phyloP scores from a whole-genome alignment of 1,284 basidiomycete species.

The Pterulicium gracile region DNA sequence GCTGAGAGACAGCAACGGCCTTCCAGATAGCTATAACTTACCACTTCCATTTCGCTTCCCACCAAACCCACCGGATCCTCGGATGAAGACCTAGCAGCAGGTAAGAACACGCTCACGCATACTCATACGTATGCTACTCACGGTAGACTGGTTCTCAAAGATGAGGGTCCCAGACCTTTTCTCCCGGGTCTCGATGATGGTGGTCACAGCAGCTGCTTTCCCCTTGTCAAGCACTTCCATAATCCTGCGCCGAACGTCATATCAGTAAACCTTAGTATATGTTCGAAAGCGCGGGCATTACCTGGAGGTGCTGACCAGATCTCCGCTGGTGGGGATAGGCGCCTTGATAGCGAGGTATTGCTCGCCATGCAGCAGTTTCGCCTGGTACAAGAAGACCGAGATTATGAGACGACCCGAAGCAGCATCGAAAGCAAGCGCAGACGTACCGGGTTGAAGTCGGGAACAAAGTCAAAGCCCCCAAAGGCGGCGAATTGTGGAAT shows the following conservation, averaged over 20 bases:
- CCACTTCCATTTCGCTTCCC: slow-evolving; percentile 81
- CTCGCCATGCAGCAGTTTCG: slow-evolving; percentile 96
- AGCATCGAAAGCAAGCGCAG: too few species aligned
- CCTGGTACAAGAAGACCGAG: slow-evolving; percentile 27
- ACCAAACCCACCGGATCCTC: slow-evolving; percentile 92
- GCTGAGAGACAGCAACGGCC: neutral
- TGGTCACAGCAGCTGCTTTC: slow-evolving; percentile 85
- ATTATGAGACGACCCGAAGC: neutral
- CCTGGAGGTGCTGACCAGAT: slow-evolving; percentile 74
- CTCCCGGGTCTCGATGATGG: slow-evolving; percentile 71
- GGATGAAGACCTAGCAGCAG: slow-evolving; percentile 61
- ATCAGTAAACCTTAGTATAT: neutral
- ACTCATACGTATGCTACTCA: neutral
- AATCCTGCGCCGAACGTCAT: slow-evolving; percentile 30
- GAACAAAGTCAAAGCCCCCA: slow-evolving; percentile 75
- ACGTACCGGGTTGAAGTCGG: slow-evolving; percentile 86
- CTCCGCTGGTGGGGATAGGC: slow-evolving; percentile 80
- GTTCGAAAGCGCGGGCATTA: slow-evolving; percentile 18
- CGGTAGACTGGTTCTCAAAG: slow-evolving; percentile 88
- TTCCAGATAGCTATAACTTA: slow-evolving; percentile 21
- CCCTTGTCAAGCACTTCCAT: slow-evolving; percentile 84
- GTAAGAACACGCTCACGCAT: neutral
- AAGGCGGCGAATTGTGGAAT: slow-evolving; percentile 83
- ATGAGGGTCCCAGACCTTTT: slow-evolving; percentile 71
- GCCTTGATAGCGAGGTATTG: slow-evolving; percentile 88